phyloP scores from a whole-genome alignment of 2,329 filamentous ascomycete genomes.

The Xylaria sp. region DNA sequence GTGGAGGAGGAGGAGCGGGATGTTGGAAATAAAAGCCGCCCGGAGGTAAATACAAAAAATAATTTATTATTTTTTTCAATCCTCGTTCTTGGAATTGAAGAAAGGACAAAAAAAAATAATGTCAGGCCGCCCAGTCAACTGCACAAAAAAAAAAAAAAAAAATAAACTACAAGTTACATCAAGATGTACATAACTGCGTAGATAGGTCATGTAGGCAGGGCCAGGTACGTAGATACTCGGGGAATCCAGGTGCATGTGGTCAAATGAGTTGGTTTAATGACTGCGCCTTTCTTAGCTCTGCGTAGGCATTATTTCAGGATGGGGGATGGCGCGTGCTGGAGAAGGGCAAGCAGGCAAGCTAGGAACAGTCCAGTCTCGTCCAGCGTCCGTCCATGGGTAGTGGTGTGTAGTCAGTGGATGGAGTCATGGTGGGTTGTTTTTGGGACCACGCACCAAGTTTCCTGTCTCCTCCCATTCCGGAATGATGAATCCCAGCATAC shows the following conservation, averaged over 20 bases:
- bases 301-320: conserved; percentile 5
- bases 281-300: conserved; percentile 20
- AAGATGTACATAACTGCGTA: too few species aligned
- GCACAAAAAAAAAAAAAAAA: conserved; percentile 24
- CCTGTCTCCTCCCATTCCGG: neutral
- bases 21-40: conserved; percentile 26
- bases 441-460: neutral
- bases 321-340: neutral
- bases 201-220: neutral
- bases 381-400: neutral
- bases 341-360: neutral
- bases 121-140: conserved; percentile 11
- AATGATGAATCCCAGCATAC: too few species aligned
- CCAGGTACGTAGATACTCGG: neutral
- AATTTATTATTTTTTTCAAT: conserved; percentile 19
- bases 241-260: neutral
- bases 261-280: conserved; percentile 5
- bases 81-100: conserved; percentile 23
- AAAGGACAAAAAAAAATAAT: conserved; percentile 22
- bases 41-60: conserved; percentile 26
- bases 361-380: neutral
- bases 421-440: conserved; percentile 11
- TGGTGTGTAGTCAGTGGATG: conserved; percentile 5
- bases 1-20: conserved; percentile 26
- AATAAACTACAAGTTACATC: conserved; percentile 5